Base-by-base conservation (phyloP, 139 green algal species). In the Desmodesmus armatus region DNA sequence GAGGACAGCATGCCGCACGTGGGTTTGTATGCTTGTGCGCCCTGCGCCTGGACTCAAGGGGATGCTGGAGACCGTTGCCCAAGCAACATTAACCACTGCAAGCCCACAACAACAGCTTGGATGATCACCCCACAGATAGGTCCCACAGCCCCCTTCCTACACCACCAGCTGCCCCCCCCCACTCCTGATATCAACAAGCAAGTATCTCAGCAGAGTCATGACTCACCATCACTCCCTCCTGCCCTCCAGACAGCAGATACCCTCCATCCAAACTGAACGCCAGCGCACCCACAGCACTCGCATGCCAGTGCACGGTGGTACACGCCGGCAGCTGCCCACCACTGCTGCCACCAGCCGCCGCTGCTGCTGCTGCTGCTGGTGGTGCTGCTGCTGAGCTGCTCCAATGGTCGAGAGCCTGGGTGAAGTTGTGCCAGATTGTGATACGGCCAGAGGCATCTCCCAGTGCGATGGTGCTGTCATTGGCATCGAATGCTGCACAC, bases 221-320 rank as follows among this genome's bases (percentile, higher is more conserved):
- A 23, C 79, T 77, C 47, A 93, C 95, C 86, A 98, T 87, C 75
- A 97, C 95, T 5, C 88, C 94, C 87, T 98, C 95, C 23, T 76
- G 23, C 1, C 95, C 95, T 15, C 96, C 96, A 35, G 95, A 98
- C 69, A 98, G 85, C 65, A 98, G 89, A 76, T 95, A 91, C 5
- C 79, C 63, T 11, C 91, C 92, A 62, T 98, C 96, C 11, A 35
- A 27, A 65, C 88, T 94, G 88, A 98, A 98, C 51, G 80, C 70
- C 31, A 98, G 72, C 27, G 63, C 88, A 3, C 88, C 85, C 33
- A 98, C 95, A 2, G 92, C 75, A 31, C 90, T 58, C 9, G 96
- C 87, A 80, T 98, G 96, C 96, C 96, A 98, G 91, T 98, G 96
- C 87, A 95, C 55, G 0, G 94, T 97, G 21, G 91, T 93, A 40